Percentiles rank a stretch among this genome's conserved stretches.
phyloP scores from a whole-genome alignment of 768 basidiomycete genomes.

The Holtermannia corniformis region DNA sequence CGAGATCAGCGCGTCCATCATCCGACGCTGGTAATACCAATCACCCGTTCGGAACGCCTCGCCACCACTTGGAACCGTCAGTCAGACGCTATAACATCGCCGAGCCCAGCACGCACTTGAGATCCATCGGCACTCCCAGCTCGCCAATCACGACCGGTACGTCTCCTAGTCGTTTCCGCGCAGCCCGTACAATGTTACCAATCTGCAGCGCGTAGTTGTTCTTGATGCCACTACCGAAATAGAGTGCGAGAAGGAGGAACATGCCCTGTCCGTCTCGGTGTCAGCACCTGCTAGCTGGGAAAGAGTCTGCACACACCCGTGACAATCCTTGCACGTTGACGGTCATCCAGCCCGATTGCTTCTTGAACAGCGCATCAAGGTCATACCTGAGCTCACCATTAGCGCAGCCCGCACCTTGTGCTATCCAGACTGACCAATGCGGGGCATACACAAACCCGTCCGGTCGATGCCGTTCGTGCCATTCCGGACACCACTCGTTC shows the following conservation, averaged over 20 bases:
- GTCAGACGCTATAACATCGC: background rate
- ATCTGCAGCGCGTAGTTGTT: constrained; percentile 79
- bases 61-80: constrained; percentile 28
- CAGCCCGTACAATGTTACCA: constrained; percentile 61
- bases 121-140: constrained; percentile 91
- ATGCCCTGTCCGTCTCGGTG: constrained; percentile 54
- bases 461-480: constrained; percentile 58
- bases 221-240: constrained; percentile 74
- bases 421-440: constrained; percentile 51
- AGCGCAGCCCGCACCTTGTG: background rate
- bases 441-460: constrained; percentile 61
- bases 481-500: constrained; percentile 82
- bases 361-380: constrained; percentile 73
- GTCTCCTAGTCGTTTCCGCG: constrained; percentile 63
- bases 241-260: constrained; percentile 68
- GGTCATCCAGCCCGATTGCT: constrained; percentile 71
- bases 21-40: constrained; percentile 71
- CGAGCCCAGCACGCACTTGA: constrained; percentile 58
- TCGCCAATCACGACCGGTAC: constrained; percentile 81
- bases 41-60: constrained; percentile 63
- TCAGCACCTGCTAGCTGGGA: background rate
- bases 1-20: constrained; percentile 91
- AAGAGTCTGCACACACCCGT: constrained; percentile 48
- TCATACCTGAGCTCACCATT: constrained; percentile 60
- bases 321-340: constrained; percentile 91